These are phyloP conservation scores for Trichoderma sp. DNA, from an alignment of 2,329 filamentous ascomycete genomes.

Conservation along the genomic window DNA sequence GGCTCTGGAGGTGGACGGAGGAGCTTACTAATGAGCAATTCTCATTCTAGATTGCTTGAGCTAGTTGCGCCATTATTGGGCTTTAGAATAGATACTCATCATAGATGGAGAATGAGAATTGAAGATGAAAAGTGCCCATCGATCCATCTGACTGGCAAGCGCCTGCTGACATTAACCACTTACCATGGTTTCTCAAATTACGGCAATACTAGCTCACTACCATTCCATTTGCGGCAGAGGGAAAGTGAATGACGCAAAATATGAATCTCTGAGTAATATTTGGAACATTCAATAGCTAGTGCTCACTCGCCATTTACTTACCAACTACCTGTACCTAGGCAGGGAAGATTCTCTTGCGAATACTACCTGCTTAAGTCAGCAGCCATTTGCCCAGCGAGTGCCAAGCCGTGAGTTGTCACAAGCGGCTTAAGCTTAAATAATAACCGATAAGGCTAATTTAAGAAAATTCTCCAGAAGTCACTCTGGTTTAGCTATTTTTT, in stretches of 20 bases:
- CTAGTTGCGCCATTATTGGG: background rate
- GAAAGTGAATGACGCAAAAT: background rate
- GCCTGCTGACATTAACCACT: background rate
- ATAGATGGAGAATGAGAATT: too few species aligned
- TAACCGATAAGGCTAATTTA: background rate
- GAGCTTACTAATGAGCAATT: background rate
- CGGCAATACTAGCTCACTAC: background rate
- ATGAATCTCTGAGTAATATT: background rate
- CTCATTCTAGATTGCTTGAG: background rate
- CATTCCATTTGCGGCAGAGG: background rate
- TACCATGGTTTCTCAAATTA: background rate
- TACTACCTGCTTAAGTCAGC: background rate
- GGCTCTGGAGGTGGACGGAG: background rate
- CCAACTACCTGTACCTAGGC: background rate
- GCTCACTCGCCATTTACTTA: background rate
- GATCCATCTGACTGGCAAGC: background rate
- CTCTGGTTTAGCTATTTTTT: background rate
- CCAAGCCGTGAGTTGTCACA: too few species aligned
- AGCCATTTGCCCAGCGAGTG: background rate
- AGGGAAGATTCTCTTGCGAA: background rate
- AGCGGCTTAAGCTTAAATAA: background rate
- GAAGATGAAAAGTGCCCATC: background rate
- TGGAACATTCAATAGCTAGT: background rate
- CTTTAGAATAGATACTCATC: background rate
- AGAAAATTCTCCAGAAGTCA: background rate